Percentiles rank a stretch among this genome's conserved stretches.
phyloP scores from a whole-genome alignment of 2,329 filamentous ascomycete species.

The Bipolaris cookei region DNA sequence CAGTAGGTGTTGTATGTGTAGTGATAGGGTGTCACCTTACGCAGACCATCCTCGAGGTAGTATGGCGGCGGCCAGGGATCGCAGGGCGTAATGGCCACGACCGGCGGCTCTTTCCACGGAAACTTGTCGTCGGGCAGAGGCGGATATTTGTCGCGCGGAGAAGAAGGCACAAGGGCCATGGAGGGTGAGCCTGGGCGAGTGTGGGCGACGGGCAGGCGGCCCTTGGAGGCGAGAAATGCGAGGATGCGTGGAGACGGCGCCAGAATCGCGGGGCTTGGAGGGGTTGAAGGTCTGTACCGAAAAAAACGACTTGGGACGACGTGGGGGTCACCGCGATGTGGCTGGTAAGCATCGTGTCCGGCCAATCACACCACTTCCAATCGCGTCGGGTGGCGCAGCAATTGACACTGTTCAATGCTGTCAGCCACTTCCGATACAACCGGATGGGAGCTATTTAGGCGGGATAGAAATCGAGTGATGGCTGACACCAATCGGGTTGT shows the following conservation, averaged over 20 bases:
- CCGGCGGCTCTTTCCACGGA: slow-evolving; percentile 54
- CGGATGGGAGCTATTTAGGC: too few relatives aligned
- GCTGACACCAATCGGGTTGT: too few relatives aligned
- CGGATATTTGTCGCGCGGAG: slow-evolving; percentile 39
- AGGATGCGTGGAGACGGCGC: slow-evolving; percentile 60
- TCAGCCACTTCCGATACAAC: too few relatives aligned
- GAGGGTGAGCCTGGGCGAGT: slow-evolving; percentile 32
- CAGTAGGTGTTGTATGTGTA: slow-evolving; percentile 95
- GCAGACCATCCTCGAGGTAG: slow-evolving; percentile 80
- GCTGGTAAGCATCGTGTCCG: too few relatives aligned
- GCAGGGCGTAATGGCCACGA: slow-evolving; percentile 57
- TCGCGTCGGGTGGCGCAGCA: too few relatives aligned
- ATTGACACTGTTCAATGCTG: too few relatives aligned
- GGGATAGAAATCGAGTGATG: too few relatives aligned
- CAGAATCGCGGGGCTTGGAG: slow-evolving; percentile 40
- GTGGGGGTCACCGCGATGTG: neutral
- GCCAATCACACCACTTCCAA: too few relatives aligned
- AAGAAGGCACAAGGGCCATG: slow-evolving; percentile 54
- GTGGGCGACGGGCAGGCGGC: slow-evolving; percentile 43
- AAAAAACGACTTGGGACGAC: neutral
- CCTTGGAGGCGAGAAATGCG: slow-evolving; percentile 59
- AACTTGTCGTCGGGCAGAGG: slow-evolving; percentile 44
- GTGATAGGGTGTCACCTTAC: slow-evolving; percentile 84
- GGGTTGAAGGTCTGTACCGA: slow-evolving; percentile 4
- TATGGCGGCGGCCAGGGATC: slow-evolving; percentile 73